A percentile compares a stretch with the other conserved stretches of the same genome.
Evolutionary conservation across 768 basidiomycete species (phyloP).

Genomic region (Mycena belliarum): DNA sequence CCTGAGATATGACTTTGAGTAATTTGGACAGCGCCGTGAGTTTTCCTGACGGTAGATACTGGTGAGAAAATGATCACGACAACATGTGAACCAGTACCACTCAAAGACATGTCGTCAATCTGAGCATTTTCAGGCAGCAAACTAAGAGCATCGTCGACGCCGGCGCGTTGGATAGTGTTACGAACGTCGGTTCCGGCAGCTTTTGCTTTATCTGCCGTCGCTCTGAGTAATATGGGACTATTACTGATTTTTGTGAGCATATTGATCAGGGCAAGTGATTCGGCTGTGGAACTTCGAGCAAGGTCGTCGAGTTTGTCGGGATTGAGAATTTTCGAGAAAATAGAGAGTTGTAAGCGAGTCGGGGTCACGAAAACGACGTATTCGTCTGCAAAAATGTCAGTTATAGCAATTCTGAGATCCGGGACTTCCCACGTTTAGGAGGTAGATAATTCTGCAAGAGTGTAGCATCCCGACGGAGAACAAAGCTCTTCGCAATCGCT

Average conservation of each 20-base stretch:
- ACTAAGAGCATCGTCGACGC: slow-evolving; percentile 59
- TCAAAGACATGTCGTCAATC: slow-evolving; percentile 73
- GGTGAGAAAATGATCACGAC: neutral
- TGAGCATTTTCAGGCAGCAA: slow-evolving; percentile 60
- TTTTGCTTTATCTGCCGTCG: slow-evolving; percentile 67
- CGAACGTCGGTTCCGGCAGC: slow-evolving; percentile 38
- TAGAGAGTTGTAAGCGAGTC: slow-evolving; percentile 75
- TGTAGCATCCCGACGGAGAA: slow-evolving; percentile 84
- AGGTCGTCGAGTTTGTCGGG: slow-evolving; percentile 70
- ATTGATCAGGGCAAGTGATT: slow-evolving; percentile 78
- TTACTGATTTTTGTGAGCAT: slow-evolving; percentile 89
- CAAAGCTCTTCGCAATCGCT: slow-evolving; percentile 80
- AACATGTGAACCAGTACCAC: slow-evolving; percentile 51
- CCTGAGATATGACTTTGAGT: slow-evolving; percentile 60
- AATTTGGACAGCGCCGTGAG: slow-evolving; percentile 65
- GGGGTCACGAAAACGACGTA: slow-evolving; percentile 97
- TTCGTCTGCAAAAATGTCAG: slow-evolving; percentile 63
- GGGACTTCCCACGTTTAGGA: slow-evolving; percentile 80
- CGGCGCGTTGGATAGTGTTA: slow-evolving; percentile 41
- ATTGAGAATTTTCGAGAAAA: slow-evolving; percentile 76
- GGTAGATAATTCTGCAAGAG: slow-evolving; percentile 84
- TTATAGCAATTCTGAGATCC: too few relatives aligned
- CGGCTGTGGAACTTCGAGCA: slow-evolving; percentile 69
- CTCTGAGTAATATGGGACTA: slow-evolving; percentile 84
- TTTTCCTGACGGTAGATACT: slow-evolving; percentile 58